These are phyloP conservation scores for Cubamyces lactineus DNA, from an alignment of 768 basidiomycete genomes.

Conservation along the genomic window DNA sequence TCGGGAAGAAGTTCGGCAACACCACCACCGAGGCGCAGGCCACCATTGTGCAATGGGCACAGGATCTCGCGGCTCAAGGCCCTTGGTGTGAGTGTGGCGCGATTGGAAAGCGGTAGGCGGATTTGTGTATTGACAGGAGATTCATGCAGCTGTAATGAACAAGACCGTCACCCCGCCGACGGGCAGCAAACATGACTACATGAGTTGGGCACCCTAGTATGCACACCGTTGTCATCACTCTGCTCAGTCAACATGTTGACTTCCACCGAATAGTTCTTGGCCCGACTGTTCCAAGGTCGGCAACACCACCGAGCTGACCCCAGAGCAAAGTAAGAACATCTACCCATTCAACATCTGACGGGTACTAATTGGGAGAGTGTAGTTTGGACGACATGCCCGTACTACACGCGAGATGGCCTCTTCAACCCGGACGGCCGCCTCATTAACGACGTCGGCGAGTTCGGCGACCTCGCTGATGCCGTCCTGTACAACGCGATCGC, in stretches of 20 bases:
- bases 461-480: constrained; percentile 59
- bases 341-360: not conserved
- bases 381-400: constrained; percentile 65
- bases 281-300: constrained; percentile 61
- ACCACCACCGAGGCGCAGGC: constrained; percentile 50
- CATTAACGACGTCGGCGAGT: constrained; percentile 57
- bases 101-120: not conserved
- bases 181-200: constrained; percentile 61
- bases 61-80: constrained; percentile 43
- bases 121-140: not conserved
- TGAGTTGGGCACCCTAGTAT: constrained; percentile 75
- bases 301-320: constrained; percentile 59
- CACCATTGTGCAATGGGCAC: constrained; percentile 53
- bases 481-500: constrained; percentile 65
- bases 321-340: constrained; percentile 47
- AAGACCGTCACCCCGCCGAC: constrained; percentile 53
- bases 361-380: not conserved
- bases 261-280: constrained; percentile 50
- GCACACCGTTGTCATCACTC: constrained; percentile 24
- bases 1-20: constrained; percentile 44
- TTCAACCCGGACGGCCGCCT: constrained; percentile 67
- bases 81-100: constrained; percentile 54
- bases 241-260: not conserved
- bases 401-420: constrained; percentile 56
- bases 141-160: constrained; percentile 47